phyloP scores from a whole-genome alignment of 116 monocot genomes.

The Cymodocea nodosa region DNA sequence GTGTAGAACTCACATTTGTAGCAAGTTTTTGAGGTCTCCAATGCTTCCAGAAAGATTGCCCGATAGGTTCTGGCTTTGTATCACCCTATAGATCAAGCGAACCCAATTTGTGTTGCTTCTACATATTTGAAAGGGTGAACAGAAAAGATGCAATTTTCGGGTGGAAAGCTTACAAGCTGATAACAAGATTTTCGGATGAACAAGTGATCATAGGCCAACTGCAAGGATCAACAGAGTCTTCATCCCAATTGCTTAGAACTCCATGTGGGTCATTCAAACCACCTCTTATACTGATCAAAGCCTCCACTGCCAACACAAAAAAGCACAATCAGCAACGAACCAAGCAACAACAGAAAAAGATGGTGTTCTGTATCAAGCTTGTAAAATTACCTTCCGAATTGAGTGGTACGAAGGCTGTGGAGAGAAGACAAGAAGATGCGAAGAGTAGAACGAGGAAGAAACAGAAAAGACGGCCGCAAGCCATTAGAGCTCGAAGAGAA shows the following conservation, averaged over 20 bases:
- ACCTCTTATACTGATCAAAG: conserved; percentile 48
- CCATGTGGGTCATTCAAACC: conserved; percentile 72
- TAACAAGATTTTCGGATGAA: conserved; percentile 62
- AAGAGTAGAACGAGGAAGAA: conserved; percentile 14
- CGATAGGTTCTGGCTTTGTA: conserved; percentile 69
- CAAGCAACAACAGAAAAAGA: background rate
- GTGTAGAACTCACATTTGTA: conserved; percentile 57
- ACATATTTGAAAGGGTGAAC: background rate
- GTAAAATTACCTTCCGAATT: conserved; percentile 32
- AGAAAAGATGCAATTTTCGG: background rate
- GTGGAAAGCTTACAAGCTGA: conserved; percentile 35
- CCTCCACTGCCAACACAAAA: conserved; percentile 37
- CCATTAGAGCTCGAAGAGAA: conserved; percentile 6
- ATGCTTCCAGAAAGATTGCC: conserved; percentile 66
- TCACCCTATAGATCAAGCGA: conserved; percentile 45
- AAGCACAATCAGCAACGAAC: conserved; percentile 1
- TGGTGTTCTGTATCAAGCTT: background rate
- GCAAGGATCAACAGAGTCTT: conserved; percentile 84
- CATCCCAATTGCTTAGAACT: conserved; percentile 77
- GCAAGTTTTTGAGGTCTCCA: conserved; percentile 77
- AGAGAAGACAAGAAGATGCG: conserved; percentile 8
- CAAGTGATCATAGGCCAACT: conserved; percentile 96
- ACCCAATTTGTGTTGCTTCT: background rate
- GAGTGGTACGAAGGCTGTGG: conserved; percentile 29
- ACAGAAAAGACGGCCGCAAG: background rate